Conservation (phyloP, 306 rosid species). For the Quercus aquifolioides region DNA sequence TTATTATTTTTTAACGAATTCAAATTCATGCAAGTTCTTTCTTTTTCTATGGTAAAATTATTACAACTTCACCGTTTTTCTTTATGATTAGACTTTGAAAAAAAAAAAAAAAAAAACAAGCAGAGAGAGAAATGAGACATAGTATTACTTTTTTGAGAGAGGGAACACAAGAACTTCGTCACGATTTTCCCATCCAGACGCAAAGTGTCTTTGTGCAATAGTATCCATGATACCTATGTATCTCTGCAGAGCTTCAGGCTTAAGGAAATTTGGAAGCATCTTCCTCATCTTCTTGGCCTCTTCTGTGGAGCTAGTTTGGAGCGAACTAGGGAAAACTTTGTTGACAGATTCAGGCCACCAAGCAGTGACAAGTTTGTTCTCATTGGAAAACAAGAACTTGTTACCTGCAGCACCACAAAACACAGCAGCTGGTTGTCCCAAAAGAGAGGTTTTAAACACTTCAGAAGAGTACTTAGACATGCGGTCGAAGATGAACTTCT, state of each 20-base stretch:
- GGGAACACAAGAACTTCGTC: constrained; percentile 52
- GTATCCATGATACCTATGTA: constrained; percentile 72
- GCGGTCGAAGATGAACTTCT: constrained; percentile 90
- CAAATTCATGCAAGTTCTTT: too few species aligned
- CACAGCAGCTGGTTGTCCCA: constrained; percentile 55
- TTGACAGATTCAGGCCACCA: constrained; percentile 92
- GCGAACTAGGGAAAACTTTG: constrained; percentile 62
- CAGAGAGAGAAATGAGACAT: neutral
- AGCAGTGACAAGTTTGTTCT: constrained; percentile 60
- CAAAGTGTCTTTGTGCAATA: constrained; percentile 58
- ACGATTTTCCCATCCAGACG: constrained; percentile 54
- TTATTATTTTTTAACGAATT: too few species aligned
- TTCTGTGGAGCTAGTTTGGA: constrained; percentile 35
- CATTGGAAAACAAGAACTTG: constrained; percentile 86
- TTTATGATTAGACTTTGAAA: too few species aligned
- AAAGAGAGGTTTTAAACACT: constrained; percentile 64
- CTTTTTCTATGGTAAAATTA: too few species aligned
- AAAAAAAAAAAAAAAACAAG: too few species aligned
- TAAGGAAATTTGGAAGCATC: constrained; percentile 67
- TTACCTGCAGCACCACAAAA: constrained; percentile 69
- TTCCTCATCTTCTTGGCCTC: constrained; percentile 75
- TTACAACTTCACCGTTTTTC: too few species aligned
- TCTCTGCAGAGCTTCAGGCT: constrained; percentile 78
- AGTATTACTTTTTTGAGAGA: constrained; percentile 46
- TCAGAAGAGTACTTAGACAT: constrained; percentile 44